Base-by-base conservation (phyloP, 208 protist genomes). In the Trichomonas tenax region DNA sequence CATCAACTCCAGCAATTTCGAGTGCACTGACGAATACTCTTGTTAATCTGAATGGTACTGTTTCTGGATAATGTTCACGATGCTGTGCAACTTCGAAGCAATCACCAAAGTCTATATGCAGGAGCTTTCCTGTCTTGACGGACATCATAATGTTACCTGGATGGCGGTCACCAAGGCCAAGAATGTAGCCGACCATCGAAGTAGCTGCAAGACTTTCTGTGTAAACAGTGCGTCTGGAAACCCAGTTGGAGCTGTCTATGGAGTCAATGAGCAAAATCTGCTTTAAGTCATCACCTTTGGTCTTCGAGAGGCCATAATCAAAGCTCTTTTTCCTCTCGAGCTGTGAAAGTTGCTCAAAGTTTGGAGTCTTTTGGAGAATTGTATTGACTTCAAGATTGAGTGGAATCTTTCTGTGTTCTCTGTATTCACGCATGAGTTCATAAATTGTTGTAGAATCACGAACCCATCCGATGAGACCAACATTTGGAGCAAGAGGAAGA, bases 141-240 rank as follows among this genome's bases (percentile, higher is more conserved):
- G 99, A 98, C 36, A 99, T 82, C 97, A 99, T 98, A 46, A 99
- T 97, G 96, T 99, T 99, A 97, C 99, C 98, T 31, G 98, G 97
- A 93, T 97, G 99, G 98, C 98, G 97, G 96, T 99, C 98, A 31
- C 98, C 98, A 17, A 84, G 58, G 23, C 98, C 99, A 44, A 99
- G 98, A 95, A 99, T 97, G 97, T 98, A 98, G 4, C 99, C 99
- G 0, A 98, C 98, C 96, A 99, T 99, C 96, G 98, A 99, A 98
- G 98, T 99, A 31, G 99, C 97, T 34, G 98, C 98, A 46, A 97
- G 97, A 34, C 98, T 98, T 95, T 98, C 97, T 21, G 98, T 98
- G 63, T 96, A 96, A 48, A 82, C 14, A 81, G 9, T 45, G 2
- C 93, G 0, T 46, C 49, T 4, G 2, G 10, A 8, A 45, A 82